Conservation (phyloP, 306 rosid species). For the Coriaria nepalensis region DNA sequence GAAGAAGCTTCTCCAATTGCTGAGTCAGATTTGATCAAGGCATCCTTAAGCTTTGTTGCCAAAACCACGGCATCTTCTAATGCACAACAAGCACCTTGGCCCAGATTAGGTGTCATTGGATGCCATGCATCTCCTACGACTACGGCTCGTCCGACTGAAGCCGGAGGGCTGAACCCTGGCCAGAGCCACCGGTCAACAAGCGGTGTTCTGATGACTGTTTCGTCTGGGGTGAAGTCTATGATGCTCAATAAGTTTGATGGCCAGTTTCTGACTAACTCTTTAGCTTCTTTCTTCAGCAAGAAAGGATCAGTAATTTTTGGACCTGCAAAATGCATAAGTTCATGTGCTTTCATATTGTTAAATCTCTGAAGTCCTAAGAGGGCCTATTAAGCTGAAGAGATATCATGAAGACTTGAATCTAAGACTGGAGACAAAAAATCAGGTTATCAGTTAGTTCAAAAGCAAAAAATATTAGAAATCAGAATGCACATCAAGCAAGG, state of each 20-base stretch:
- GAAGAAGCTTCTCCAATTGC: constrained; percentile 8
- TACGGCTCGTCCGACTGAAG: constrained; percentile 55
- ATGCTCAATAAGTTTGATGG: constrained; percentile 36
- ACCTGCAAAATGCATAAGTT: constrained; percentile 29
- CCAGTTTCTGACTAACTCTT: constrained; percentile 47
- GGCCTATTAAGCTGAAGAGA: no score
- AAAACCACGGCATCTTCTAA: constrained; percentile 66
- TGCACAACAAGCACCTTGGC: constrained; percentile 95
- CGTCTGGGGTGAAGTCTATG: constrained; percentile 54
- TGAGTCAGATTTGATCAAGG: constrained; percentile 24
- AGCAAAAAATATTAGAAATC: background rate
- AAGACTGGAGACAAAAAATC: no score
- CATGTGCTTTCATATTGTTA: background rate
- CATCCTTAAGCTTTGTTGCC: constrained; percentile 54
- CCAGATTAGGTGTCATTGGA: constrained; percentile 95
- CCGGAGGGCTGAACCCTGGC: constrained; percentile 60
- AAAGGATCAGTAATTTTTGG: constrained; percentile 39
- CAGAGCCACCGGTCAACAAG: constrained; percentile 85
- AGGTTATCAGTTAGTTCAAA: background rate
- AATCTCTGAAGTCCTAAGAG: no score
- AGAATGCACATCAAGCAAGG: no score
- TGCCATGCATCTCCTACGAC: constrained; percentile 95
- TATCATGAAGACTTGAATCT: no score
- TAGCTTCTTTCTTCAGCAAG: constrained; percentile 52
- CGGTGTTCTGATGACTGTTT: constrained; percentile 48